Base-by-base conservation (phyloP, 2,329 filamentous ascomycete species). In the Cercospora sesami region DNA sequence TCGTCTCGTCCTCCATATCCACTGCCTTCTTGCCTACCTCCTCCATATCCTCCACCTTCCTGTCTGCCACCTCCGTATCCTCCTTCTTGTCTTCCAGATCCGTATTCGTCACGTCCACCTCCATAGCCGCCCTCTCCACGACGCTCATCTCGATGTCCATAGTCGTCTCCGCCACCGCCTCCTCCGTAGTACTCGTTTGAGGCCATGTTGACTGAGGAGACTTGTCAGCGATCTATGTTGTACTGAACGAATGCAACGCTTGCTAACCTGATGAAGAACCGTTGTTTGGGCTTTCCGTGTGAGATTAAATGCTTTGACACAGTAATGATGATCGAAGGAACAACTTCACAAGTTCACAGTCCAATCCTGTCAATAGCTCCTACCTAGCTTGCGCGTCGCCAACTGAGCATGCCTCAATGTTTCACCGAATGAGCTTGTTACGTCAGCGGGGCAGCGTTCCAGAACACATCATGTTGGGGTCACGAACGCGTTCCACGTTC, bases 151-250 rank as follows among this genome's bases (percentile, higher is more conserved):
- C 67, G 45, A 21, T 70, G 69, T 16, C 66, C 71, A 48, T 72
- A 73, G 14, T 65, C 65, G 31, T 69, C 48, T 9, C 69, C 60
- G 10, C 71, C 73, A 9, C 72, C 69, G 18, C 68, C 70, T 18
- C 69, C 72, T 21, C 72, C 74, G 68, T 75, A 71, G 48, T 65
- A 65, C 63, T 72, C 72, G 67, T 71, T 71, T 67, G 75, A 76
- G 60, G 74, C 75, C 73, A 76, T 76, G 42, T 51, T 57, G 23
- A 48, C 26, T 51, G 31, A 10, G 31, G 14, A 51, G 18, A 60
- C 5, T 3, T 64, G 53, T 58, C 53, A 58, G 53, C n/a, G 26
- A 58, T n/a, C n/a, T n/a, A n/a, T n/a, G n/a, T n/a, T n/a, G n/a
- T n/a, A n/a, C n/a, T n/a, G n/a, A n/a, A n/a, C n/a, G n/a, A n/a